phyloP scores from a whole-genome alignment of 2,329 filamentous ascomycete genomes.

The Reticulascus tulasneorum region DNA sequence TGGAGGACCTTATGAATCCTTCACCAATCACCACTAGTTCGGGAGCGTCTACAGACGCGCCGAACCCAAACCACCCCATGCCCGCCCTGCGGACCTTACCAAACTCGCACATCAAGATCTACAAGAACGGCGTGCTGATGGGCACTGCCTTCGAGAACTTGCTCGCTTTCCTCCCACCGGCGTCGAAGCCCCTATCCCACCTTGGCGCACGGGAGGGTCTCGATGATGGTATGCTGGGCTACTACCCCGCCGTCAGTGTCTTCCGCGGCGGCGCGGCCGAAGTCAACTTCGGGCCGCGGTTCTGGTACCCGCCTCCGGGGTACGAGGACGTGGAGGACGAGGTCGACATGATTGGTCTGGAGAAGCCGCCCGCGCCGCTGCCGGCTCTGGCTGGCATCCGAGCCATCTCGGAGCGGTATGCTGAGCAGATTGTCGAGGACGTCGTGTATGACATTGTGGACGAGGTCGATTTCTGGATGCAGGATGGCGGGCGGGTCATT shows the following conservation, averaged over 20 bases:
- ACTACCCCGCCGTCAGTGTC: slow-evolving; percentile 89
- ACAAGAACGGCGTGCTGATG: slow-evolving; percentile 85
- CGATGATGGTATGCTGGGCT: slow-evolving; percentile 92
- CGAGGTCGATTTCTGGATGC: slow-evolving; percentile 85
- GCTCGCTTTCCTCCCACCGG: slow-evolving; percentile 85
- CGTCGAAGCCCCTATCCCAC: slow-evolving; percentile 68
- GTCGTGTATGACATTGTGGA: slow-evolving; percentile 90
- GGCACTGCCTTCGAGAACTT: slow-evolving; percentile 87
- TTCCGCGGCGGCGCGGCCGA: slow-evolving; percentile 89
- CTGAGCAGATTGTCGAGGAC: slow-evolving; percentile 93
- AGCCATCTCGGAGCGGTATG: slow-evolving; percentile 73
- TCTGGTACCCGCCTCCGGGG: slow-evolving; percentile 78
- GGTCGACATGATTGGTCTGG: slow-evolving; percentile 39
- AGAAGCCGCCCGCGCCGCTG: not conserved
- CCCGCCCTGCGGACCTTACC: slow-evolving; percentile 83
- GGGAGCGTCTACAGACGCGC: slow-evolving; percentile 49
- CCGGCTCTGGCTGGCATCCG: slow-evolving; percentile 35
- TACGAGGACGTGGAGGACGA: slow-evolving; percentile 42
- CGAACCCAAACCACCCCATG: slow-evolving; percentile 67
- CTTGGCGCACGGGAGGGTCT: slow-evolving; percentile 78
- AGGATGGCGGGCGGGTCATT: slow-evolving; percentile 55
- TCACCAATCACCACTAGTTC: slow-evolving; percentile 44
- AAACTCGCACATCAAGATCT: slow-evolving; percentile 79
- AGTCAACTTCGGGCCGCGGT: slow-evolving; percentile 90
- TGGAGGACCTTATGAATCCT: slow-evolving; percentile 79